phyloP scores from a whole-genome alignment of 352 stramenopile genomes.

The Globisporangium irregulare region DNA sequence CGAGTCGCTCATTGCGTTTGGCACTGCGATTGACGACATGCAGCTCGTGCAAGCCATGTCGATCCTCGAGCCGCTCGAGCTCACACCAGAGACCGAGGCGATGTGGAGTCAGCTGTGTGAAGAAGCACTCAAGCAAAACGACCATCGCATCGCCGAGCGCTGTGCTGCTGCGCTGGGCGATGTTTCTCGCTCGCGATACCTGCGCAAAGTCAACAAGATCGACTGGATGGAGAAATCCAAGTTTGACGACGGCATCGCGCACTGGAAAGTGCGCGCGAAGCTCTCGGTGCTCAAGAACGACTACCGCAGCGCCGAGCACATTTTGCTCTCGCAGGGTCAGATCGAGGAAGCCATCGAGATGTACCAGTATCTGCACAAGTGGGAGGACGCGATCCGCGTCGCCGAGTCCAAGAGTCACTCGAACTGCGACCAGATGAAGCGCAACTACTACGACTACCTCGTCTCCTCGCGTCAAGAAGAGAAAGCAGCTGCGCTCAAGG shows the following conservation, averaged over 20 bases:
- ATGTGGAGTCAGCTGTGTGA: slow-evolving; percentile 93
- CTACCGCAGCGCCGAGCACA: slow-evolving; percentile 88
- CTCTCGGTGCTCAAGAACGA: slow-evolving; percentile 89
- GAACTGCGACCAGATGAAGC: slow-evolving; percentile 85
- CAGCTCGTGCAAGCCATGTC: slow-evolving; percentile 90
- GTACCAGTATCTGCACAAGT: slow-evolving; percentile 94
- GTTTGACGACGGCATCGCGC: slow-evolving; percentile 68
- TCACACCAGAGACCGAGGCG: slow-evolving; percentile 89
- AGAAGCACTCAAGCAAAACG: slow-evolving; percentile 81
- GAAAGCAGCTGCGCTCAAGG: slow-evolving; percentile 89
- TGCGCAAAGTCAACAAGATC: slow-evolving; percentile 90
- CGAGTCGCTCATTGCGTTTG: slow-evolving; percentile 93
- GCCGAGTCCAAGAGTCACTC: slow-evolving; percentile 82
- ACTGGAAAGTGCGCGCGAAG: slow-evolving; percentile 85
- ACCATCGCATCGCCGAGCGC: slow-evolving; percentile 89
- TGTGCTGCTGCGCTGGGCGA: slow-evolving; percentile 91
- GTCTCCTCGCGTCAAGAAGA: slow-evolving; percentile 91
- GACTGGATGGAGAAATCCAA: slow-evolving; percentile 77
- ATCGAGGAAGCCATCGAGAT: slow-evolving; percentile 93
- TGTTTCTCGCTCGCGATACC: slow-evolving; percentile 83
- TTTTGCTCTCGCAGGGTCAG: slow-evolving; percentile 89
- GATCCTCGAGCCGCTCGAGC: slow-evolving; percentile 90
- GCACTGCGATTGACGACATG: slow-evolving; percentile 91
- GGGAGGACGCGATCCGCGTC: slow-evolving; percentile 92
- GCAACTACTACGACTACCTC: slow-evolving; percentile 92